Evolutionary conservation across 148 eudicot genomes (phyloP).

Genomic region (Chenopodium formosanum): DNA sequence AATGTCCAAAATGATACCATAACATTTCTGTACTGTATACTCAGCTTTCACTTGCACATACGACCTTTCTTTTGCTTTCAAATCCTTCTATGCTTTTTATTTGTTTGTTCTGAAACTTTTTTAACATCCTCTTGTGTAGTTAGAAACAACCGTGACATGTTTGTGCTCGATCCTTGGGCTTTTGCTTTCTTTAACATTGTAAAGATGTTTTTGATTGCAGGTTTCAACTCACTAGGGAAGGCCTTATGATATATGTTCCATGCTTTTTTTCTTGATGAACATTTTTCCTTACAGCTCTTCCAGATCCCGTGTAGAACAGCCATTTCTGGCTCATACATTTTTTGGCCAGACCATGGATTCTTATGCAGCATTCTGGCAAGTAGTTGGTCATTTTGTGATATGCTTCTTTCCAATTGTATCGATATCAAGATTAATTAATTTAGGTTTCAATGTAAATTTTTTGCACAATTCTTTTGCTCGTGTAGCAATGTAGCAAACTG

Average conservation of each 20-base stretch:
- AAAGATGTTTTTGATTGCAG: conserved; percentile 13
- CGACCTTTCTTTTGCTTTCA: background rate
- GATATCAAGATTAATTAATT: background rate
- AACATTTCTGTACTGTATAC: background rate
- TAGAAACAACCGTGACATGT: background rate
- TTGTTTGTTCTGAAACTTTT: background rate
- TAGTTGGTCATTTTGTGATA: conserved; percentile 9
- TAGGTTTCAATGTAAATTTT: conserved; percentile 13
- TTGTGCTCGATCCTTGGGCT: background rate
- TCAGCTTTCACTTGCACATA: background rate
- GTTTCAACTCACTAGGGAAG: conserved; percentile 18
- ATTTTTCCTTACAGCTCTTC: conserved; percentile 5
- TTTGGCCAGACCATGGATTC: conserved; percentile 7
- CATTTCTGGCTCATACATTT: conserved; percentile 18
- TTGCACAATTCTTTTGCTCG: background rate
- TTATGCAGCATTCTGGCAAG: conserved; percentile 9
- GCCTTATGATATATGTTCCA: background rate
- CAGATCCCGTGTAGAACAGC: background rate
- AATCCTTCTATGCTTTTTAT: background rate
- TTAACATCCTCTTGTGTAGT: no score
- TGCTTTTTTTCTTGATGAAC: conserved; percentile 11
- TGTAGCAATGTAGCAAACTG: background rate
- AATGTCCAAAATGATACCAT: background rate
- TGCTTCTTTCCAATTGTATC: conserved; percentile 22
- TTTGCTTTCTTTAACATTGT: conserved; percentile 11